Evolutionary conservation across 352 stramenopile species (phyloP), one percentile per base, ranked within the genome.

Genomic region (Sclerospora graminicola): DNA sequence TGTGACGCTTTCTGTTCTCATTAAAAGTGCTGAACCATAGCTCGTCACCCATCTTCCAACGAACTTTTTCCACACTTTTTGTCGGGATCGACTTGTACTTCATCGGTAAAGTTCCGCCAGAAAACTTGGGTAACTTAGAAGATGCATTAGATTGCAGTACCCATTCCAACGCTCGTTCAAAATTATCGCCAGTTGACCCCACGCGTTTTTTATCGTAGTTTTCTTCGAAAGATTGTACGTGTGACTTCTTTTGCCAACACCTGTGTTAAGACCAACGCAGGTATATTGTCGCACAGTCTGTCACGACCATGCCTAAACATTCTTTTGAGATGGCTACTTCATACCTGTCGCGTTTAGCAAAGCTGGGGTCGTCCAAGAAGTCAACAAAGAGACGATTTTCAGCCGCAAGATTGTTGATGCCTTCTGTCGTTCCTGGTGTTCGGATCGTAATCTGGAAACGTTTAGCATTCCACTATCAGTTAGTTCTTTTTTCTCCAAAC

Each of bases 381-480:
- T 87, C 74, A 8, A 84, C 65, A 39, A 60, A 67, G 7, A 87
- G 26, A 16, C 56, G 52, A 24, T 62, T 46, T 28, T 84, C 71
- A 1, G 18, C 24, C 9, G 26, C 28, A 26, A 87, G 48, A 28
- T 82, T 69, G 1, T 37, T 33, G 6, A 59, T 56, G 0, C 74
- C 74, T 26, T 48, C 53, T 8, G 15, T 19, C 1, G 57, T 84
- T 3, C 74, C 74, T 16, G 74, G 71, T 1, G 68, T 52, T 4
- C 74, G 77, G 28, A 89, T 68, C 0, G 72, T 85, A 31, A 84
- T 58, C 76, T 89, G 37, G 27, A 51, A 26, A 21, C 31, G 16
- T 35, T 2, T 36, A 38, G n/a, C 21, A 26, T 6, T 26, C 21
- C 21, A 26, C 21, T 3, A 26, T 26, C 21, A 26, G 6, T 26